These are phyloP conservation scores for Aspergillus niger DNA, from an alignment of 2,329 filamentous ascomycete genomes.

Conservation along the genomic window DNA sequence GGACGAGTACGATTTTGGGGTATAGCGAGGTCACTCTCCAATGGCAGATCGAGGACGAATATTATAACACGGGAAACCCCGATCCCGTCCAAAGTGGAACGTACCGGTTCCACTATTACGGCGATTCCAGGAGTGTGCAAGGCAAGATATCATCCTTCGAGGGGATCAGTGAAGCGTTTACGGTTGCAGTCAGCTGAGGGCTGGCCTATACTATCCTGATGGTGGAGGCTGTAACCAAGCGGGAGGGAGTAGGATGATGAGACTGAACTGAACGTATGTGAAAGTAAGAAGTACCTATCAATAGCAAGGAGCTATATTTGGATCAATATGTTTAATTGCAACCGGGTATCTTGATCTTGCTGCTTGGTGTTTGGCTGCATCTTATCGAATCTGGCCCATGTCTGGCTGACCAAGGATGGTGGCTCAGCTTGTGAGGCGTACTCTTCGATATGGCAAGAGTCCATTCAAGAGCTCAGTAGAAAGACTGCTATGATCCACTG, in stretches of 20 bases:
- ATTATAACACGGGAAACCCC: slow-evolving; percentile 43
- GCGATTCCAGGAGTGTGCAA: slow-evolving; percentile 70
- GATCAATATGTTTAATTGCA: neutral
- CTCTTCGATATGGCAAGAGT: neutral
- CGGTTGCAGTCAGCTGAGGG: slow-evolving; percentile 25
- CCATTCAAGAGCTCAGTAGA: neutral
- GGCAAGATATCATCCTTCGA: slow-evolving; percentile 69
- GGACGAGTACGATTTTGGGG: slow-evolving; percentile 68
- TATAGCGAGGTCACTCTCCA: slow-evolving; percentile 75
- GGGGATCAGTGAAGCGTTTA: slow-evolving; percentile 59
- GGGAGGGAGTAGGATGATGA: too few relatives aligned
- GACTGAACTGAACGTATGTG: too few relatives aligned
- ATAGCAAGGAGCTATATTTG: neutral
- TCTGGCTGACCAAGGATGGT: neutral
- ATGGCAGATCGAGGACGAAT: slow-evolving; percentile 73
- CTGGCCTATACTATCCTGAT: too few relatives aligned
- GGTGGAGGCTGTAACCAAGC: too few relatives aligned
- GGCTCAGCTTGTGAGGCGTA: neutral
- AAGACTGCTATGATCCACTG: neutral
- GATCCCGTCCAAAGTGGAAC: slow-evolving; percentile 54
- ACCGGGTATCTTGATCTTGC: too few relatives aligned
- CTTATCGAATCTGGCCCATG: neutral
- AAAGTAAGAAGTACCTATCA: neutral
- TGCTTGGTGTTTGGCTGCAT: too few relatives aligned
- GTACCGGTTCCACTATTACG: slow-evolving; percentile 81